phyloP scores from a whole-genome alignment of 805 yeast species.

The Deakozyma indianensis region DNA sequence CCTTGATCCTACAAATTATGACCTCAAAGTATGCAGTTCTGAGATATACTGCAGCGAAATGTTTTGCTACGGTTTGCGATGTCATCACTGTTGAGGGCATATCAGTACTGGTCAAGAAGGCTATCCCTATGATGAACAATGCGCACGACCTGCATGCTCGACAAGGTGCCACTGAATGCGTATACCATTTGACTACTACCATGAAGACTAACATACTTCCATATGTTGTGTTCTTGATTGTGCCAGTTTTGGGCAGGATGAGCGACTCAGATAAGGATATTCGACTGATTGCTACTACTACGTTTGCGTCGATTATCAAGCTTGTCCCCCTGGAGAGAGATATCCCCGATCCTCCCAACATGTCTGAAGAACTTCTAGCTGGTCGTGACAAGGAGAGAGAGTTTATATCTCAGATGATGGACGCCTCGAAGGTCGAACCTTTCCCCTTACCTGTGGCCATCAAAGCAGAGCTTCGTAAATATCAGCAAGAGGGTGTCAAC shows the following conservation, averaged over 20 bases:
- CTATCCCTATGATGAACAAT: slow-evolving; percentile 69
- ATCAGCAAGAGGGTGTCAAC: slow-evolving; percentile 97
- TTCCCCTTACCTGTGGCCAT: slow-evolving; percentile 83
- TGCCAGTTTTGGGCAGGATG: slow-evolving; percentile 95
- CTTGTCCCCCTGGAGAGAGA: slow-evolving; percentile 96
- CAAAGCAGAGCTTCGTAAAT: slow-evolving; percentile 82
- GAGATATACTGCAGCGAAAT: slow-evolving; percentile 80
- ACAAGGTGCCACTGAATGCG: slow-evolving; percentile 88
- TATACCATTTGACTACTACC: slow-evolving; percentile 67
- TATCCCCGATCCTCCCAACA: slow-evolving; percentile 84
- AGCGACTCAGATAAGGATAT: slow-evolving; percentile 85
- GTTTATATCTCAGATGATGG: slow-evolving; percentile 95
- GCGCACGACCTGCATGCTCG: slow-evolving; percentile 57
- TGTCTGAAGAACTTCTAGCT: slow-evolving; percentile 67
- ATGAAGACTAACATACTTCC: slow-evolving; percentile 90
- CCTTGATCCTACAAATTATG: slow-evolving; percentile 38
- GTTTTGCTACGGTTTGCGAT: slow-evolving; percentile 66
- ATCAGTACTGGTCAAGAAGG: slow-evolving; percentile 59
- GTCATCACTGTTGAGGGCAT: slow-evolving; percentile 57
- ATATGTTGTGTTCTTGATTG: slow-evolving; percentile 86
- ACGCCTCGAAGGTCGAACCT: slow-evolving; percentile 76
- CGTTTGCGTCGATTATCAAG: slow-evolving; percentile 92
- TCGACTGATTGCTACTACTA: slow-evolving; percentile 83
- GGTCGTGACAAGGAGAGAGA: slow-evolving; percentile 92
- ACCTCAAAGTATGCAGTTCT: slow-evolving; percentile 66